Percentiles rank a stretch among this genome's conserved stretches.
These are phyloP conservation scores for Alternaria ethzedia DNA, from an alignment of 2,329 filamentous ascomycete species.

Conservation along the genomic window DNA sequence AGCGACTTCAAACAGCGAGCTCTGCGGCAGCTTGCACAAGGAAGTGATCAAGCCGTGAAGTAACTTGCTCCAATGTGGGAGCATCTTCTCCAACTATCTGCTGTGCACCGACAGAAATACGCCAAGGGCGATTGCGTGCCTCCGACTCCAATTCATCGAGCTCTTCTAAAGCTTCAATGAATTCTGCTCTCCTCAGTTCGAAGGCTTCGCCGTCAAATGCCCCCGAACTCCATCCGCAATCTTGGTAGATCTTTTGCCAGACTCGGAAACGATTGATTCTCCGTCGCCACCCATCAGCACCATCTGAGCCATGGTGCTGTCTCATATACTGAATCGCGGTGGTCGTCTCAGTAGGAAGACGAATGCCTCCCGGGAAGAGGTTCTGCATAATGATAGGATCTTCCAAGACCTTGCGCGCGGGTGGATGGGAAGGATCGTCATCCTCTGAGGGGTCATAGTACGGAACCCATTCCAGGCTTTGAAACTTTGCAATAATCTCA, in stretches of 20 bases:
- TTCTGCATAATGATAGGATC: not conserved
- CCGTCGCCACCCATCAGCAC: not conserved
- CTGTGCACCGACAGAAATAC: not conserved
- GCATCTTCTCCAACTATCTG: not conserved
- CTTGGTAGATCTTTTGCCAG: not conserved
- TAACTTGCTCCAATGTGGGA: not conserved
- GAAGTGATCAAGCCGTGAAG: not conserved
- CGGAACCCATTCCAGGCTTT: not conserved
- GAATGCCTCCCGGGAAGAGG: not conserved
- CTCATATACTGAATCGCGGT: not conserved
- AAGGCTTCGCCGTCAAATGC: not conserved
- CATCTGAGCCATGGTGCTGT: not conserved
- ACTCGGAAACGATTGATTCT: accelerated
- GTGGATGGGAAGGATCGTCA: not conserved
- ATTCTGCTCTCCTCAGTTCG: not conserved
- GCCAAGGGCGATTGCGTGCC: not conserved
- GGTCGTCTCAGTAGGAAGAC: not conserved
- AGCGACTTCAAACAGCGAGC: not conserved
- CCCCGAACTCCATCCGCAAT: not conserved
- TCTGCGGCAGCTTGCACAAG: not conserved
- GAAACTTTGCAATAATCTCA: not conserved
- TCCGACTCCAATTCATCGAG: not conserved
- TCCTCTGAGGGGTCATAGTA: not conserved
- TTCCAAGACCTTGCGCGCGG: not conserved
- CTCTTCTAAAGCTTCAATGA: not conserved